Evolutionary conservation across 2,329 filamentous ascomycete species (phyloP).

Genomic region (Acephala macrosclerotiorum): DNA sequence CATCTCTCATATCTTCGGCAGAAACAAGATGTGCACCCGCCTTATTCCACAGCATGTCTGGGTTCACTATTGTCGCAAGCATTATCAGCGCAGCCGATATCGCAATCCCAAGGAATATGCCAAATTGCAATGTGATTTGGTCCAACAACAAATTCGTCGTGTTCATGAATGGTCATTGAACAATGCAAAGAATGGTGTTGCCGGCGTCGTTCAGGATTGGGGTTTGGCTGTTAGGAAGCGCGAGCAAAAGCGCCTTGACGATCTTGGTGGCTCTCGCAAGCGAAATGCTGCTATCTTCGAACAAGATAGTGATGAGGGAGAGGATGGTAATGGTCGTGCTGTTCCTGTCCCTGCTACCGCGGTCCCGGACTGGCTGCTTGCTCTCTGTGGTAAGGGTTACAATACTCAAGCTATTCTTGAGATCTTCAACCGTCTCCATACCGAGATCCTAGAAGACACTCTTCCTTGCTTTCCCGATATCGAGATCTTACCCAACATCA

Average conservation of each 20-base stretch:
- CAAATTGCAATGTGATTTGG: slow-evolving; percentile 67
- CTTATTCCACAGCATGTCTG: slow-evolving; percentile 73
- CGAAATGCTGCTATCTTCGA: slow-evolving; percentile 35
- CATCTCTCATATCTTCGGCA: slow-evolving; percentile 82
- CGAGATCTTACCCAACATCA: slow-evolving; percentile 49
- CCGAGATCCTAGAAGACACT: slow-evolving; percentile 44
- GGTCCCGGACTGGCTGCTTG: slow-evolving; percentile 44
- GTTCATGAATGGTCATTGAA: slow-evolving; percentile 68
- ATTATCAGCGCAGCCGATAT: slow-evolving; percentile 80
- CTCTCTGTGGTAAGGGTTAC: slow-evolving; percentile 44
- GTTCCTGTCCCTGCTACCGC: slow-evolving; percentile 40
- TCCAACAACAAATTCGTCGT: slow-evolving; percentile 66
- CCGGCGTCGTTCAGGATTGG: slow-evolving; percentile 64
- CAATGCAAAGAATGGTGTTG: slow-evolving; percentile 49
- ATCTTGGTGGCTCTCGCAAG: slow-evolving; percentile 43
- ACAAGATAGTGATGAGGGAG: slow-evolving; percentile 33
- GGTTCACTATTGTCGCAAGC: slow-evolving; percentile 81
- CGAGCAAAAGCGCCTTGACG: slow-evolving; percentile 64
- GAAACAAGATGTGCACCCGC: slow-evolving; percentile 81
- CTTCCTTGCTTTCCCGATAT: slow-evolving; percentile 49
- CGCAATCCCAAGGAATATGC: slow-evolving; percentile 69
- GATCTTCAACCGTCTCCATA: slow-evolving; percentile 47
- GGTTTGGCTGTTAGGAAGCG: slow-evolving; percentile 69
- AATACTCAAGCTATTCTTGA: slow-evolving; percentile 45
- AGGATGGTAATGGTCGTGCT: slow-evolving; percentile 30